Base-by-base conservation (phyloP, 371 early-diverging fungal genomes). In the Nematocida sp. region DNA sequence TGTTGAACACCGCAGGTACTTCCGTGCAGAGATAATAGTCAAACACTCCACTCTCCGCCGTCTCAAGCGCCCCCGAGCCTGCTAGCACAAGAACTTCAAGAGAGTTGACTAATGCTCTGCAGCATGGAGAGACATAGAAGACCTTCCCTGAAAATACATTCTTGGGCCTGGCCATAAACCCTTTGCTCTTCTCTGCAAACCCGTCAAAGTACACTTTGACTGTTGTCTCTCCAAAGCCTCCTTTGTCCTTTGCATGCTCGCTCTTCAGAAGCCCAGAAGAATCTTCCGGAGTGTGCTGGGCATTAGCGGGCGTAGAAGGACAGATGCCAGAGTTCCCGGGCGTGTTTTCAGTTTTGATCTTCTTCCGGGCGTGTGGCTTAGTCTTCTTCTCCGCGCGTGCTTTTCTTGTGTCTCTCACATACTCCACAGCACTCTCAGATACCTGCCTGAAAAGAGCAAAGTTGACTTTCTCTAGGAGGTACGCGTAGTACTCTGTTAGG, bases 391-490 rank as follows among this genome's bases (percentile, higher is more conserved):
- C 15, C 8, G 51, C 51, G 21, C 23, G 23, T 15, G 8, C 51
- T 41, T 41, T 64, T 46, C 66, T 19, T 4, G 45, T 13, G 11
- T 53, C 23, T 19, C 66, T 19, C 4, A 66, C 31, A n/a, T 31
- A 55, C 4, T 25, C 32, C 4, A 66, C 31, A 11, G 21, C 19
- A 13, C 4, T 21, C 1, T 53, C 27, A 11, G 21, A 31, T 2
- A 55, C 7, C n/a, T 17, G 5, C 52, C 60, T 70, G 48, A 60
- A 70, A n/a, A 70, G 60, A 21, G 34, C 38, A 34, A 70, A 70
- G 58, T 70, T 70, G 0, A 70, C 58, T 37, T 70, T 70, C 36
- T 70, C 74, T 21, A 70, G 32, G 2, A 70, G 53, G 32, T 70
- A 70, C 17, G 74, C 21, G 31, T 70, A 45, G 32, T 36, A 70